Conservation (phyloP, 1,284 basidiomycete species). For the Cutaneotrichosporon daszewskae region DNA sequence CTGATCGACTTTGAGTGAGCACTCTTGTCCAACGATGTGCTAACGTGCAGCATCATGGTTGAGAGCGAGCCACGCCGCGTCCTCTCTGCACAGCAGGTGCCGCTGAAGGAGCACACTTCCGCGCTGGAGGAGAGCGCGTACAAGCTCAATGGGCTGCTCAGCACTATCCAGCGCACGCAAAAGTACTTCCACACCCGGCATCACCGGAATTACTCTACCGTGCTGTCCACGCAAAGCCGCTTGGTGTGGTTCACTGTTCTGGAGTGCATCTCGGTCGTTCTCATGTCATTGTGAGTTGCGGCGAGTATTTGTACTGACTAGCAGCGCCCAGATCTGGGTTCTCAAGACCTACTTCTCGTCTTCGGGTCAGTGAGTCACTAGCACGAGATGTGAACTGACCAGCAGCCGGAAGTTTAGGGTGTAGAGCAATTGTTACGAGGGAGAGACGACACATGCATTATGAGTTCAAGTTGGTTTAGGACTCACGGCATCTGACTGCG, state of each 20-base stretch:
- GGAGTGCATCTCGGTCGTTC: conserved; percentile 68
- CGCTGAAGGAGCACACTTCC: conserved; percentile 78
- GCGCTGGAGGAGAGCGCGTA: conserved; percentile 89
- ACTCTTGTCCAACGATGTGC: not conserved
- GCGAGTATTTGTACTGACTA: conserved; percentile 1
- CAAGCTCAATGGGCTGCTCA: conserved; percentile 74
- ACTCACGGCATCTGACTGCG: no score
- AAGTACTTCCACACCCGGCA: conserved; percentile 58
- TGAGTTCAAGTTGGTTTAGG: no score
- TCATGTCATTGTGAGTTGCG: conserved; percentile 59
- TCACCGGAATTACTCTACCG: conserved; percentile 37
- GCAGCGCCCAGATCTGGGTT: conserved; percentile 77
- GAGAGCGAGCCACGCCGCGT: conserved; percentile 85
- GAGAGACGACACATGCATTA: no score
- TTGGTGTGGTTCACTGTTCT: conserved; percentile 85
- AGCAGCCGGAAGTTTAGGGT: conserved; percentile 22
- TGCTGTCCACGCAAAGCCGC: conserved; percentile 45
- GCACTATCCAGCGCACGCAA: conserved; percentile 81
- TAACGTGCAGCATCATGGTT: conserved; percentile 67
- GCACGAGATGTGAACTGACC: not conserved
- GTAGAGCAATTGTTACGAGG: no score
- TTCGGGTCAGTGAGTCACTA: conserved; percentile 53
- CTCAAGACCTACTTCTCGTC: conserved; percentile 90
- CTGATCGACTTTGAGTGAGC: conserved; percentile 80
- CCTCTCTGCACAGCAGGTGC: conserved; percentile 63